Base-by-base conservation (phyloP, 768 basidiomycete genomes). In the Phylloporus rhodoxanthus region DNA sequence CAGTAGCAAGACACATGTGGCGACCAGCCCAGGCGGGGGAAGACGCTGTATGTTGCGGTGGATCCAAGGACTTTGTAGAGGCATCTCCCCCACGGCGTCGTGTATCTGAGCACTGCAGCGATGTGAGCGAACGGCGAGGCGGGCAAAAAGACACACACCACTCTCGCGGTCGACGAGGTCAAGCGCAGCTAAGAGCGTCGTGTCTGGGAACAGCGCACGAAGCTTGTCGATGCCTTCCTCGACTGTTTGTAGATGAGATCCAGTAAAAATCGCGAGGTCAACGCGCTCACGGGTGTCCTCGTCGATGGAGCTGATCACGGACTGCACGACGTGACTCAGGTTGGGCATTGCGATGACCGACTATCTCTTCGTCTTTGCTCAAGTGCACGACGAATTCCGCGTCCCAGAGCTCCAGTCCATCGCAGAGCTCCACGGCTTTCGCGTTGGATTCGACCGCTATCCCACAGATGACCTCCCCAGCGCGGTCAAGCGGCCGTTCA, bases 321-420 rank as follows among this genome's bases (percentile, higher is more conserved):
- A 58, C 53, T 72, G 65, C 9, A 55, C 56, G 43, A 67, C 50
- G 38, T 69, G 59, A 25, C 46, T 45, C 13, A 66, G 51, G 40
- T 42, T 36, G 40, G 53, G 26, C 28, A 29, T 51, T 30, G 28
- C 43, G 30, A 37, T 17, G 23, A 47, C 40, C 46, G 61, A 69
- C 38, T 83, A 80, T 55, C 75, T 92, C 48, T 68, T 94, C 45
- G 75, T 85, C 38, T 89, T 92, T 67, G 89, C 90, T 2, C 88
- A 88, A 66, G 77, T 75, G 5, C 90, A 95, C 63, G 73, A 78
- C 30, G 84, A 89, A 30, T 95, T 95, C 62, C 75, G 93, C 21
- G 65, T 94, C 11, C 91, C 92, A 29, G 91, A 93, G 63, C 77
- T 96, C 0, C 66, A 70, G 26, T 93, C 91, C 4, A 66, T 93